Base-by-base conservation (phyloP, 768 basidiomycete genomes). In the Suillus alpinus region DNA sequence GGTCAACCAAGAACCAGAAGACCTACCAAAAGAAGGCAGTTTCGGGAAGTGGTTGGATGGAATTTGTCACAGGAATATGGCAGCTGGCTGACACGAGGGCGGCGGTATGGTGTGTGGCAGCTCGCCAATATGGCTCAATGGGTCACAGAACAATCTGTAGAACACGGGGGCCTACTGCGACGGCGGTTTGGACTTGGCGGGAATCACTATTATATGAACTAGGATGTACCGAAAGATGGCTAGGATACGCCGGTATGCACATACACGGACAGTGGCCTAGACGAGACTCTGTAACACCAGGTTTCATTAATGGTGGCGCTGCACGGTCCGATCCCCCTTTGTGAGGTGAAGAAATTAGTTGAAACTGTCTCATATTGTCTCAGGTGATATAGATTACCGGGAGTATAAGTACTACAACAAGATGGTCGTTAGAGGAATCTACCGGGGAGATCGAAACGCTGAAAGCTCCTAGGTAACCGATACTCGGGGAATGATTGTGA, bases 41-140 rank as follows among this genome's bases (percentile, higher is more conserved):
- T 26, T 37, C 14, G 16, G 23, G 36, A 26, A 36, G 32, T 34
- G 51, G 50, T 52, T 52, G 50, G 6, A 23, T 37, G 36, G 4
- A 36, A 34, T 52, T 52, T 20, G 36, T 39, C 36, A 55, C 52
- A 55, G 52, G 36, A 55, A 55, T 14, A 16, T 55, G 36, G 23
- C 52, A 23, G 52, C 9, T 55, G 36, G 36, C 9, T 55, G 52
- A 55, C 52, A 55, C 52, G 52, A 55, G 52, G n/a, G 51, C 34
- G 36, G 52, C 34, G 20, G 49, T 3, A 32, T 10, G 18, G 18
- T 51, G 18, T 51, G 50, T 51, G 31, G 36, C 36, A 26, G 36
- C 9, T 37, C 14, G 52, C 51, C 34, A 52, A 23, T 52, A 50
- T 36, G 51, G 32, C 34, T 26, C 34, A 36, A 16, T 8, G 6